phyloP scores from a whole-genome alignment of 176 grass and related monocot species.

The Carex parvula region DNA sequence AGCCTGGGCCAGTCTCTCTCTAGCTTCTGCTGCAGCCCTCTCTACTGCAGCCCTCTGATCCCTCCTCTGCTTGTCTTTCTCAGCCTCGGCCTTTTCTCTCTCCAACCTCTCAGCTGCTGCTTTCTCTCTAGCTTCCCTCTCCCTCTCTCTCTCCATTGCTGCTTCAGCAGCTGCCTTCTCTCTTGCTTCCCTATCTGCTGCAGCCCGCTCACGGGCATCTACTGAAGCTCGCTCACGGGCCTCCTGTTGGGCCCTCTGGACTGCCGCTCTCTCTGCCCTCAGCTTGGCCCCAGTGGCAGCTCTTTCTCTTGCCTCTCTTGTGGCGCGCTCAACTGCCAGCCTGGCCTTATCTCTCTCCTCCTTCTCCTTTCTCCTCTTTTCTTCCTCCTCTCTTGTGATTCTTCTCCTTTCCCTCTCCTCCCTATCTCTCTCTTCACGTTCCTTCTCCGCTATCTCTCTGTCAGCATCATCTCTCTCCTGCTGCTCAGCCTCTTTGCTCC shows the following conservation, averaged over 20 bases:
- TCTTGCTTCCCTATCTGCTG: conserved; percentile 29
- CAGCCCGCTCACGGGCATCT: conserved; percentile 62
- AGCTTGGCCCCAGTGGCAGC: conserved; percentile 20
- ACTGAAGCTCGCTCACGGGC: conserved; percentile 55
- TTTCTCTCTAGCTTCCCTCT: conserved; percentile 56
- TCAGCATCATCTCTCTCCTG: conserved; percentile 28
- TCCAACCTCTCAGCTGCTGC: conserved; percentile 32
- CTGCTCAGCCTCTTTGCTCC: conserved; percentile 28
- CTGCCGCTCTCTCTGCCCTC: conserved; percentile 59
- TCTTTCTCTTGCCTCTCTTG: conserved; percentile 45
- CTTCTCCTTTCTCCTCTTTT: conserved; percentile 24
- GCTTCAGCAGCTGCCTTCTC: conserved; percentile 52
- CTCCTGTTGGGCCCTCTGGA: conserved; percentile 74
- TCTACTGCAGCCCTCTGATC: conserved; percentile 40
- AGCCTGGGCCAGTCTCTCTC: conserved; percentile 42
- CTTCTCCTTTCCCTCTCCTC: conserved; percentile 32
- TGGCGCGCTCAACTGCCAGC: conserved; percentile 41
- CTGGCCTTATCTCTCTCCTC: conserved; percentile 33
- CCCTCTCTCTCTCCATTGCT: conserved; percentile 45
- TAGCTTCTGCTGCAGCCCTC: conserved; percentile 52
- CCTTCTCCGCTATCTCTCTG: conserved; percentile 21
- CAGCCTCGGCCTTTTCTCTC: conserved; percentile 38
- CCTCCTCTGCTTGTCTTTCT: conserved; percentile 41
- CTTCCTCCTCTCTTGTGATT: conserved; percentile 23
- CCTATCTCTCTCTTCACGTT: conserved; percentile 31